Conservation (phyloP, 805 yeast species). For the Yarrowia sp. region DNA sequence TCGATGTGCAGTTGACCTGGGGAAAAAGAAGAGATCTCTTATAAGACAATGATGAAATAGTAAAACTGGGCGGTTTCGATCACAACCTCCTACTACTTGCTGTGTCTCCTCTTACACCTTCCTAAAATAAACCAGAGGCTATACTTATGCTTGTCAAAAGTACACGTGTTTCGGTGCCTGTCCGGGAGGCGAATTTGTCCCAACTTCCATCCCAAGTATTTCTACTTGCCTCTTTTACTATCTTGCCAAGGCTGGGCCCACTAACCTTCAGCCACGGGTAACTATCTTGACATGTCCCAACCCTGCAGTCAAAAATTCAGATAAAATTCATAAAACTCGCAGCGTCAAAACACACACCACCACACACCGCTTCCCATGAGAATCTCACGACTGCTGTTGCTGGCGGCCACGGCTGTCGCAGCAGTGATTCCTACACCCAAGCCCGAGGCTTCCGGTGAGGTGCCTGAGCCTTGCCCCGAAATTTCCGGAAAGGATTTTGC, state of each 20-base stretch:
- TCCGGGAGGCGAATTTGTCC: not conserved
- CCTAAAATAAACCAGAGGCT: too few species aligned
- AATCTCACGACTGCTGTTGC: slow-evolving; percentile 8
- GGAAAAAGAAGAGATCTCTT: not conserved
- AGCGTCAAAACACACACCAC: not conserved
- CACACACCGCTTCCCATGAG: not conserved
- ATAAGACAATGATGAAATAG: not conserved
- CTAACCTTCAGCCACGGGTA: not conserved
- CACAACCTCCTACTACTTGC: too few species aligned
- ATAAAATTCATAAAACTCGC: not conserved
- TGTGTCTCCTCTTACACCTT: too few species aligned
- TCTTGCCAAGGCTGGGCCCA: too few species aligned
- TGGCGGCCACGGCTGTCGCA: slow-evolving; percentile 13
- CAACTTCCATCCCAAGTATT: not conserved
- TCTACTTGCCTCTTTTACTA: not conserved
- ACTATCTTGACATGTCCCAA: not conserved
- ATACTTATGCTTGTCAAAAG: too few species aligned
- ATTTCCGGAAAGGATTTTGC: slow-evolving; percentile 54
- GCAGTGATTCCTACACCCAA: slow-evolving; percentile 2
- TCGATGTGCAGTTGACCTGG: not conserved
- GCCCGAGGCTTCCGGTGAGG: not conserved
- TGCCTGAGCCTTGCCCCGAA: not conserved
- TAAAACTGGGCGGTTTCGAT: too few species aligned
- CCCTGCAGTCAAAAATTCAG: not conserved
- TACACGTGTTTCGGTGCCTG: not conserved